Percentiles rank a stretch among this genome's conserved stretches.
These are phyloP conservation scores for Ceratopteris richardii DNA, from an alignment of 75 land plant genomes.

Conservation along the genomic window DNA sequence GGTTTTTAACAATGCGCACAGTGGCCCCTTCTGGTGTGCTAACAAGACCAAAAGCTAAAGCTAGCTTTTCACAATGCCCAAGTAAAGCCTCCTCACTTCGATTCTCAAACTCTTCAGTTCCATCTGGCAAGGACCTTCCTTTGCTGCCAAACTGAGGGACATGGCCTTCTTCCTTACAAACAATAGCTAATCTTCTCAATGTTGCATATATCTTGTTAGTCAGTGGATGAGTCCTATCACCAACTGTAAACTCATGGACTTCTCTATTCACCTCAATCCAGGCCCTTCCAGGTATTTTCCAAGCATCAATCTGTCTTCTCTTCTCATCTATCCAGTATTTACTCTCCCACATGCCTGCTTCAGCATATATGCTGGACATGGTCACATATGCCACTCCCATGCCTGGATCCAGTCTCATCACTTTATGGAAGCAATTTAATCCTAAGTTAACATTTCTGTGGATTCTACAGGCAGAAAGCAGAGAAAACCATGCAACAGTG, in stretches of 20 bases:
- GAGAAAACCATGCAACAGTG: conserved; percentile 51
- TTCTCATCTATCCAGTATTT: conserved; percentile 25
- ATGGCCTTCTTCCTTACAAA: conserved; percentile 3
- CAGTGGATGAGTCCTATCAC: conserved; percentile 22
- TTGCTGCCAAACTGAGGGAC: background rate
- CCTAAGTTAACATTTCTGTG: conserved; percentile 37
- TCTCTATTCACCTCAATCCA: conserved; percentile 36
- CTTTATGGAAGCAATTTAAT: conserved; percentile 21
- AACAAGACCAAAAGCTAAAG: conserved; percentile 32
- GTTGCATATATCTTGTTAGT: conserved; percentile 28
- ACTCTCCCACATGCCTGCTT: conserved; percentile 40
- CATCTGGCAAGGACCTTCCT: conserved; percentile 7
- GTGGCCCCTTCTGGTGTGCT: conserved; percentile 24
- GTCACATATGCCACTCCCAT: conserved; percentile 30
- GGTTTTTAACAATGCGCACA: conserved; percentile 23
- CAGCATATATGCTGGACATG: conserved; percentile 32
- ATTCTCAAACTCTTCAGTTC: no score
- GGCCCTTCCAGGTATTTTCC: conserved; percentile 33
- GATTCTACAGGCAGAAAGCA: conserved; percentile 49
- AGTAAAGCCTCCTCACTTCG: conserved; percentile 11
- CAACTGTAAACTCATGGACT: conserved; percentile 45
- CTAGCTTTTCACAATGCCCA: conserved; percentile 37
- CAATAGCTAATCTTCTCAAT: conserved; percentile 8
- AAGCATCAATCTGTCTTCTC: conserved; percentile 26
- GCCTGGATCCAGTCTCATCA: conserved; percentile 36